Evolutionary conservation across 805 yeast genomes (phyloP).

Genomic region (Metschnikowia vanudenii): DNA sequence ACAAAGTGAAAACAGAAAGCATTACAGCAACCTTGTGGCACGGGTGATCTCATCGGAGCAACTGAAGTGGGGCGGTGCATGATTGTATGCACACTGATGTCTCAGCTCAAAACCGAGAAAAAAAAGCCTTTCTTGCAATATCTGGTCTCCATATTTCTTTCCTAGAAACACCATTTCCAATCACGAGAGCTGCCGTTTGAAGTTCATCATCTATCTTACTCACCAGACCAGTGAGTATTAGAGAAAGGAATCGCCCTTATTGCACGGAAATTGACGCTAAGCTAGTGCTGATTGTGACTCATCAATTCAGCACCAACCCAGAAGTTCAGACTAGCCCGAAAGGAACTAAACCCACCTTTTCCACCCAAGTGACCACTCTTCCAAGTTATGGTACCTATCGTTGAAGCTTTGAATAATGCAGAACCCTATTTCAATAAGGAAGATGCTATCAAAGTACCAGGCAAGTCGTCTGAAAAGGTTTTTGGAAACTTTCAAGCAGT

Average conservation of each 20-base stretch:
- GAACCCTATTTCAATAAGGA: not conserved
- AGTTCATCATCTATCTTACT: slow-evolving; percentile 27
- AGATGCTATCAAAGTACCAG: not conserved
- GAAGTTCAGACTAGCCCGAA: not conserved
- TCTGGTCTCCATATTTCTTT: not conserved
- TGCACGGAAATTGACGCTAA: slow-evolving; percentile 9
- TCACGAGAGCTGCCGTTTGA: slow-evolving; percentile 57
- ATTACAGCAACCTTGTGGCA: too few relatives aligned
- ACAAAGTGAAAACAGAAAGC: too few relatives aligned
- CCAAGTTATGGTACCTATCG: slow-evolving; percentile 13
- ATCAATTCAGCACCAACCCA: not conserved
- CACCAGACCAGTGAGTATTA: slow-evolving; percentile 35
- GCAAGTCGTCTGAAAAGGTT: not conserved
- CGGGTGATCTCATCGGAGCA: too few relatives aligned
- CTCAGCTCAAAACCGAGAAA: not conserved
- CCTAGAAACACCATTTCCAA: slow-evolving; percentile 3
- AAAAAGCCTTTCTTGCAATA: not conserved
- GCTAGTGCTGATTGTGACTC: slow-evolving; percentile 6
- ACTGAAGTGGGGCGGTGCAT: not conserved
- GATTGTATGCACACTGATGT: slow-evolving; percentile 1
- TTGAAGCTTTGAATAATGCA: slow-evolving; percentile 12
- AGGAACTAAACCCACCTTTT: not conserved
- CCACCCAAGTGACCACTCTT: not conserved
- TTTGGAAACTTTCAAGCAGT: not conserved
- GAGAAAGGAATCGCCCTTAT: slow-evolving; percentile 9